phyloP scores from a whole-genome alignment of 176 grass and related monocot genomes.

The Avena atlantica region DNA sequence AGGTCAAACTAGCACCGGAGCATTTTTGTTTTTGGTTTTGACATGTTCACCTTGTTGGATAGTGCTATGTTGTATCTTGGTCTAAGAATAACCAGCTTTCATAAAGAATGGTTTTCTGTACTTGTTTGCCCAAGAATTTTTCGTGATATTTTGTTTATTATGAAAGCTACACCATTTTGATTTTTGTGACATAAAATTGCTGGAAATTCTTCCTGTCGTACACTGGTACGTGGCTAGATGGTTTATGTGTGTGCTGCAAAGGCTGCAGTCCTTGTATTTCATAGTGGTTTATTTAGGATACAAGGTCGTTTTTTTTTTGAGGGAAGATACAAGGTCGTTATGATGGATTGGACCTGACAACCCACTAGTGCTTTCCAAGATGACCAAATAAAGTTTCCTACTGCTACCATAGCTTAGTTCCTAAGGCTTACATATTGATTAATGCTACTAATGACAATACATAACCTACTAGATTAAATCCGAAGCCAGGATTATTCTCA shows the following conservation, averaged over 20 bases:
- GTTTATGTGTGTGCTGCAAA: background rate
- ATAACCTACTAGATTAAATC: conserved; percentile 20
- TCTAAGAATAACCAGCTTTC: conserved; percentile 17
- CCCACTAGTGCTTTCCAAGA: background rate
- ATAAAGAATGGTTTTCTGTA: conserved; percentile 3
- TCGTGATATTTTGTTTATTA: background rate
- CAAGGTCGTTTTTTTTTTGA: background rate
- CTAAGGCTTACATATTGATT: background rate
- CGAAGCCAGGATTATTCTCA: background rate
- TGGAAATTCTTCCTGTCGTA: background rate
- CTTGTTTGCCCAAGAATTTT: background rate
- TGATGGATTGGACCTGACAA: background rate
- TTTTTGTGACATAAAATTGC: conserved; percentile 4
- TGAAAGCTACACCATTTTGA: background rate
- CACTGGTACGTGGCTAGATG: conserved; percentile 2
- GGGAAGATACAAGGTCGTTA: background rate
- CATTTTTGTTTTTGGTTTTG: conserved; percentile 11
- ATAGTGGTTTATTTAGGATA: conserved; percentile 16
- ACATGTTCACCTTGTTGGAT: background rate
- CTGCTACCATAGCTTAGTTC: conserved; percentile 3
- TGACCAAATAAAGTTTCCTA: background rate
- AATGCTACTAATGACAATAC: background rate
- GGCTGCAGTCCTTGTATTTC: background rate
- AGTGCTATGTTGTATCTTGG: background rate
- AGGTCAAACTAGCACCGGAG: background rate